Percentiles rank a stretch among this genome's conserved stretches.
phyloP scores from a whole-genome alignment of 306 rosid genomes.

The Quercus berberidifolia region DNA sequence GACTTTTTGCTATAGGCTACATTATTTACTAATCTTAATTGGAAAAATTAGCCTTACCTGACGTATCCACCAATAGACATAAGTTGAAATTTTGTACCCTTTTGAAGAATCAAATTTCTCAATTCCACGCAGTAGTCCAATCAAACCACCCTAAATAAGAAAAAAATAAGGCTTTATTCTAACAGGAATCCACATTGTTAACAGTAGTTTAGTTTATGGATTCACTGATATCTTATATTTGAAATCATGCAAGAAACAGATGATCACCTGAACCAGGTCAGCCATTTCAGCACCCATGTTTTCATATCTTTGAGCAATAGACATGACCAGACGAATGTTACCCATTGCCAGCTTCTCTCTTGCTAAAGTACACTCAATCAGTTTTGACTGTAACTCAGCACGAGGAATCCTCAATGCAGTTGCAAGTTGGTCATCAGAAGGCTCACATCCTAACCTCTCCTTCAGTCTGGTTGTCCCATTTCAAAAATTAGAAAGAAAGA shows the following conservation, averaged over 20 bases:
- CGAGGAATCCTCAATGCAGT: constrained; percentile 71
- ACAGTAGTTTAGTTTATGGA: constrained; percentile 1
- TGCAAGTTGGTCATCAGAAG: constrained; percentile 83
- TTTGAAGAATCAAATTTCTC: constrained; percentile 94
- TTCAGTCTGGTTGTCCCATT: constrained; percentile 51
- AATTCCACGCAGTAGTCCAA: constrained; percentile 91
- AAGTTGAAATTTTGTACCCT: constrained; percentile 92
- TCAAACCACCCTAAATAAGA: constrained; percentile 79
- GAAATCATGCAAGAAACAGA: constrained; percentile 1
- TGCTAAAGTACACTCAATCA: constrained; percentile 74
- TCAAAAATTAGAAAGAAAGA: background rate
- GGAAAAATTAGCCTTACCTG: constrained; percentile 54
- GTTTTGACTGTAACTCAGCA: constrained; percentile 51
- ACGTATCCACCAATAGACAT: constrained; percentile 99
- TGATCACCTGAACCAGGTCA: constrained; percentile 88
- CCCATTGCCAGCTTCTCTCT: constrained; percentile 93
- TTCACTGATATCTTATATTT: background rate
- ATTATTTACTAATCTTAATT: constrained; percentile 4
- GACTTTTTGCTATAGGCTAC: background rate
- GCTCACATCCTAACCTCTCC: constrained; percentile 83
- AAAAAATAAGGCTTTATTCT: constrained; percentile 2
- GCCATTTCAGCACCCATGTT: constrained; percentile 91
- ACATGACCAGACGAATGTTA: constrained; percentile 90
- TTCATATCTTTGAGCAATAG: constrained; percentile 93
- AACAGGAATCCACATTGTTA: constrained; percentile 5